Conservation (phyloP, 768 basidiomycete genomes). For the Pholiota conissans region DNA sequence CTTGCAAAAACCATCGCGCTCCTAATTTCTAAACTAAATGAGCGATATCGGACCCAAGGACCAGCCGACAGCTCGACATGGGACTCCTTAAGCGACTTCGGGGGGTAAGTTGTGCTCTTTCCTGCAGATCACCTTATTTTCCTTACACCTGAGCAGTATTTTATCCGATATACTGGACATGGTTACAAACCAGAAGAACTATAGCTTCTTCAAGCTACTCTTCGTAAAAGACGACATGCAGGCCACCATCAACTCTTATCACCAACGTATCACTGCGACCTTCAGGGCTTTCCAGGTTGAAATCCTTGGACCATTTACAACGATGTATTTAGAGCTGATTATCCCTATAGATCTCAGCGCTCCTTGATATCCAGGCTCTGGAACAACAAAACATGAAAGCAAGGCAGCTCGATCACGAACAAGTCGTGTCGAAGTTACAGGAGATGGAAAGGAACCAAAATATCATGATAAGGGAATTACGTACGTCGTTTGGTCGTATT, state of each 20-base stretch:
- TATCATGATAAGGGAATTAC: not conserved
- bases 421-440: not conserved
- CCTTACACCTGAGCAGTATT: not conserved
- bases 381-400: not conserved
- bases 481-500: not conserved
- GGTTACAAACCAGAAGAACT: not conserved
- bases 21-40: not conserved
- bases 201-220: not conserved
- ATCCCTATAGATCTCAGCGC: not conserved
- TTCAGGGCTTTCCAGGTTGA: not conserved
- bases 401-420: not conserved
- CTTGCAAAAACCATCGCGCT: not conserved
- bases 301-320: not conserved
- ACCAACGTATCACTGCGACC: not conserved
- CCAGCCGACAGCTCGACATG: not conserved
- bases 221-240: not conserved
- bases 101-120: not conserved
- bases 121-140: not conserved
- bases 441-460: not conserved
- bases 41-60: not conserved
- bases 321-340: not conserved
- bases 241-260: not conserved
- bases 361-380: not conserved
- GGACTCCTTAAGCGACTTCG: not conserved
- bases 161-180: not conserved